These are phyloP conservation scores for Melastoma candidum DNA, from an alignment of 441 rosid genomes.

Conservation along the genomic window DNA sequence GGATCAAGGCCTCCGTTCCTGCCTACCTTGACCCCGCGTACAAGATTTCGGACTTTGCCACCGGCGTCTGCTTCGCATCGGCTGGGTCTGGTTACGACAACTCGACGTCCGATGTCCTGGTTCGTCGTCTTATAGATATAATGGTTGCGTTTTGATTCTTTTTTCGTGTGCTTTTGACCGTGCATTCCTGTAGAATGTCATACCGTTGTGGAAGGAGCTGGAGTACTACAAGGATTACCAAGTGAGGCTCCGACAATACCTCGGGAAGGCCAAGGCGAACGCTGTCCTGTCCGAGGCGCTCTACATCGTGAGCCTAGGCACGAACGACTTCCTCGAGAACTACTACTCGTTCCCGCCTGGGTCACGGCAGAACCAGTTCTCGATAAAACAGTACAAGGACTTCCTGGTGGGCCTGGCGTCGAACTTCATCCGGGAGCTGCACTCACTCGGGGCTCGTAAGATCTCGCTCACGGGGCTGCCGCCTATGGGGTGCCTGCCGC, in stretches of 20 bases:
- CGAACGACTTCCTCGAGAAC: constrained; percentile 49
- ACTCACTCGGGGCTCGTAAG: constrained; percentile 45
- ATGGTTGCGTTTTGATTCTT: neutral
- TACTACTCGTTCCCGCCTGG: constrained; percentile 16
- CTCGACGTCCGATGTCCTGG: constrained; percentile 45
- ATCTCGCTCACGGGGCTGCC: constrained; percentile 43
- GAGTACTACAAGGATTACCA: constrained; percentile 28
- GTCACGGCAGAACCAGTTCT: constrained; percentile 27
- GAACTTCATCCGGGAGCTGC: constrained; percentile 27
- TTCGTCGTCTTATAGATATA: constrained; percentile 17
- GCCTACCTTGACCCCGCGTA: constrained; percentile 64
- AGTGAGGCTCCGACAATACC: constrained; percentile 22
- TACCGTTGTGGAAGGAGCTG: constrained; percentile 36
- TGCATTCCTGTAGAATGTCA: too few species aligned
- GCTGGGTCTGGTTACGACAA: constrained; percentile 74
- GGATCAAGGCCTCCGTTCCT: constrained; percentile 44
- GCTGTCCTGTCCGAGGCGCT: constrained; percentile 27
- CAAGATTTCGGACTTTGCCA: constrained; percentile 45
- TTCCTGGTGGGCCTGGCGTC: constrained; percentile 33
- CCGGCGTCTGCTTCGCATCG: constrained; percentile 69
- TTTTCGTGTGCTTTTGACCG: too few species aligned
- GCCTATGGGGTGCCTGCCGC: constrained; percentile 71
- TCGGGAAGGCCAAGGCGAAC: constrained; percentile 29
- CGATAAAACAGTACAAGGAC: constrained; percentile 32
- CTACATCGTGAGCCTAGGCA: constrained; percentile 52